Base-by-base conservation (phyloP, 805 yeast species). In the Suhomyces tanzawaensis region DNA sequence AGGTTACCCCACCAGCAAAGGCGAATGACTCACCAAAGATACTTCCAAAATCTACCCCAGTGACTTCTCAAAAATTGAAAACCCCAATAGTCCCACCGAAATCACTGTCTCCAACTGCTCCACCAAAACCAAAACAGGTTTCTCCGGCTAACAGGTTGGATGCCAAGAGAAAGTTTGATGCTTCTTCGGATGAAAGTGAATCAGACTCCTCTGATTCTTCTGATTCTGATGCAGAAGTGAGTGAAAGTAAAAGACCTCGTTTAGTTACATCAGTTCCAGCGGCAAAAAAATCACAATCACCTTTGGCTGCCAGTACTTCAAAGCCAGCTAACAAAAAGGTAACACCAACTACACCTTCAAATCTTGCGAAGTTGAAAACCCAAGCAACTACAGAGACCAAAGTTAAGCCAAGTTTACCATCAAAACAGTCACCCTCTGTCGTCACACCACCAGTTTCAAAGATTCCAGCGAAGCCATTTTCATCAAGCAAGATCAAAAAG, bases 181-280 rank as follows among this genome's bases (percentile, higher is more conserved):
- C 41, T 9, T 50, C 53, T 7, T 44, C 54, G 2, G 43, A 45
- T 4, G 57, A 49, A 11, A 55, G 48, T 26, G 43, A 36, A 11
- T 41, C 36, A 22, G 47, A 47, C 17, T 48, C 53, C 7, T 44
- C 48, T 3, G 27, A 24, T n/a, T 24, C 27, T 7, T 52, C 57
- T 32, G 61, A 55, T 14, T 46, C 51, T 11, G 51, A 40, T 7
- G 34, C 36, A 3, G 49, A 47, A 19, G 28, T 13, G 2, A 29
- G 37, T n/a, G 39, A 29, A 6, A 45, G 41, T 4, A 53, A 49
- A 32, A 54, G 48, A 33, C 66, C 65, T 14, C 39, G 50, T 3
- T 40, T 46, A 24, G 50, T 43, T 7, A 31, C 44, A 7, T 31
- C 46, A 3, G 33, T 36, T 9, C 36, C 44, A n/a, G 32, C 47